phyloP scores from a whole-genome alignment of 345 rosid genomes.

The Populus nigra region DNA sequence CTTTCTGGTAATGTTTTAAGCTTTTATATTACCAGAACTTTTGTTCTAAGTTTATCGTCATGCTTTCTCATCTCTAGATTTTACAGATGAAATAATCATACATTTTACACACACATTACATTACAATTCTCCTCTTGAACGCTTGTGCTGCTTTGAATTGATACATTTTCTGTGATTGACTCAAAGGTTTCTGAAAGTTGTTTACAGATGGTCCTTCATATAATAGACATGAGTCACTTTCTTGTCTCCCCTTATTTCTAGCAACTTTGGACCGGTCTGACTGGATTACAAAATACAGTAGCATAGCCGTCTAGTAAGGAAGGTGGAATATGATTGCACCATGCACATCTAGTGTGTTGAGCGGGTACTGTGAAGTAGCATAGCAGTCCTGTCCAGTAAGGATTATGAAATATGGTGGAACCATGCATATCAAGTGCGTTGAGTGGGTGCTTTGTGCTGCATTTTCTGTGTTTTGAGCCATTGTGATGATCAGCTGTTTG shows the following conservation, averaged over 20 bases:
- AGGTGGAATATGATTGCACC: background rate
- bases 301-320: background rate
- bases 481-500: background rate
- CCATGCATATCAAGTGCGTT: background rate
- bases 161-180: background rate
- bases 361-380: background rate
- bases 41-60: background rate
- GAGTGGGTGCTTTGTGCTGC: background rate
- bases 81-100: background rate
- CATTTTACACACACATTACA: background rate
- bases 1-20: conserved; percentile 55
- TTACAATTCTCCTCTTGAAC: background rate
- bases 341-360: background rate
- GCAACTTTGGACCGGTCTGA: background rate
- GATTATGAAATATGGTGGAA: background rate
- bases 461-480: background rate
- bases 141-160: background rate
- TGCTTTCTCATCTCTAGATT: background rate
- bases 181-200: background rate
- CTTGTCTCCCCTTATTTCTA: background rate
- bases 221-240: background rate
- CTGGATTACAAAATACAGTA: background rate
- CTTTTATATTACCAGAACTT: background rate
- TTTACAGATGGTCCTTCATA: background rate
- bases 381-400: background rate